Base-by-base conservation (phyloP, 306 rosid genomes). In the Inga laurina region DNA sequence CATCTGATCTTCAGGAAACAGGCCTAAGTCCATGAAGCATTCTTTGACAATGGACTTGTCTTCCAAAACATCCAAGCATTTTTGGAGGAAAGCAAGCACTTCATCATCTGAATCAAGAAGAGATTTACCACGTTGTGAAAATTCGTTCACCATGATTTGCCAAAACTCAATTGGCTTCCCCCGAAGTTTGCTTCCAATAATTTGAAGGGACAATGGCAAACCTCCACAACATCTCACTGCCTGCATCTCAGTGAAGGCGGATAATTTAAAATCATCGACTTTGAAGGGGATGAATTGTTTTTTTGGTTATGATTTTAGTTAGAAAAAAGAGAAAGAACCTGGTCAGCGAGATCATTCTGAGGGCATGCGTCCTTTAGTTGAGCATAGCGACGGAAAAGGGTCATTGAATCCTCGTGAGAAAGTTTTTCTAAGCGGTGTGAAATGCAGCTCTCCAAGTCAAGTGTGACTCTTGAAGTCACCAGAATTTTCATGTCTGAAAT, bases 21-120 rank as follows among this genome's bases (percentile, higher is more conserved):
- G 84, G 37, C 93, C 93, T 0, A 94, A 81, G 84, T 94, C 98
- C 82, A 88, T 45, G 91, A 94, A 94, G 80, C 90, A 88, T 70
- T 88, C 90, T 82, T 86, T 87, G 70, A 79, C 30, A n/a, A 59
- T 54, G 48, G 46, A 51, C 83, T 82, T 76, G 35, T 86, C 72
- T 46, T 86, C 92, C 84, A 86, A 79, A 5, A 83, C 85, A 77
- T 92, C 91, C 74, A 94, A 75, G 82, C 88, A 89, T 54, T 87
- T 89, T 81, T 90, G 83, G 56, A 91, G 94, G 78, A 72, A 75
- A 37, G 0, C 19, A 46, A 85, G 90, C 74, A 94, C 79, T n/a
- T 85, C 82, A 12, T 7, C 44, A 68, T 81, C 67, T 8, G 87
- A 69, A 68, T 79, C 82, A 46, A 92, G 82, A 75, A 88, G 76